Evolutionary conservation across 495 filamentous ascomycete genomes (phyloP), one percentile per base, ranked within the genome.

Genomic region (Glarea lozoyensis): DNA sequence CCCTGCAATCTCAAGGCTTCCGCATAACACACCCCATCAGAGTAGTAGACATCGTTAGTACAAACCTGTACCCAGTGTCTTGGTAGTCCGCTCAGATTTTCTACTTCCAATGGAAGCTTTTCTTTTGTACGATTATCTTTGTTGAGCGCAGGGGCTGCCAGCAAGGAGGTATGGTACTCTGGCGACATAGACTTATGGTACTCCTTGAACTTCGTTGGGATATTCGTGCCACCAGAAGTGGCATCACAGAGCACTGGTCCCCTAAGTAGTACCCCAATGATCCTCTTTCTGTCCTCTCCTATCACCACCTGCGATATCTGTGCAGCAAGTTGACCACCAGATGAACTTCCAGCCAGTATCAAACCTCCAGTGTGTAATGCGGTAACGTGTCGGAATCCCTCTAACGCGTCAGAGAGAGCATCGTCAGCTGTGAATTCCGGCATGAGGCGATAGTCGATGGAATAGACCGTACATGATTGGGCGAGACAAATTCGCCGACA

Each of bases 11-110:
- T 44, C 51, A 62, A 46, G n/a, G 46, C 49, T 31, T 56, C 56
- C 0, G 55, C 60, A 57, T 60, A 64, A 31, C 51, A 61, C 11
- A 55, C 27, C 25, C 59, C 60, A 43, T 63, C 60, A 20, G 53
- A 59, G 32, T 61, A 63, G 32, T 58, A 47, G 25, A 49, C 48
- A 22, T 63, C 59, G 37, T 63, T 63, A 18, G 54, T 55, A 31
- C 48, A 60, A 9, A 60, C 50, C 48, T 62, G 59, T 16, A 62
- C 58, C 49, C 49, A 62, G 38, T 53, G 52, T 40, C 48, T 46
- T 15, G 59, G 60, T 48, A 60, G 13, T 10, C 34, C 38, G 0
- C 18, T 35, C 10, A 56, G 31, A 10, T 21, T 38, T 18, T 52
- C 37, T 0, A 43, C 49, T 42, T 61, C 60, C 2, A 63, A 38